These are phyloP conservation scores for Cantharellus anzutake DNA, from an alignment of 768 basidiomycete genomes.

Conservation along the genomic window DNA sequence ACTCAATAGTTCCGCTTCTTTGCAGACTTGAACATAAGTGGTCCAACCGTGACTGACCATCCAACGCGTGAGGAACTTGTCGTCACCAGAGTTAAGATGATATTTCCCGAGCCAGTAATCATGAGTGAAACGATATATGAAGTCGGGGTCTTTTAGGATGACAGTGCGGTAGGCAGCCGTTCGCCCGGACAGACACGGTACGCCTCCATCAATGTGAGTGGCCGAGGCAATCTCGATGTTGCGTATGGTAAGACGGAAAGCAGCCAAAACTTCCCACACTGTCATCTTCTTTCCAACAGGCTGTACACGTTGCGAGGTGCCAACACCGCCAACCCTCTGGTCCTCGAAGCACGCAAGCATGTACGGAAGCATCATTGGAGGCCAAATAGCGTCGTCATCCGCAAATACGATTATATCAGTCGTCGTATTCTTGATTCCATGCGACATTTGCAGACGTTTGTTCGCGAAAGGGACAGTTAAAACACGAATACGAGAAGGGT, in stretches of 20 bases:
- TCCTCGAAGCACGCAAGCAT: constrained; percentile 88
- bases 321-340: constrained; percentile 82
- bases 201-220: constrained; percentile 83
- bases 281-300: constrained; percentile 63
- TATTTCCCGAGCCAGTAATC: constrained; percentile 90
- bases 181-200: constrained; percentile 80
- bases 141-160: constrained; percentile 88
- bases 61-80: constrained; percentile 90
- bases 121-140: constrained; percentile 82
- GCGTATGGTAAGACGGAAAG: constrained; percentile 79
- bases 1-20: constrained; percentile 62
- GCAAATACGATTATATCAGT: constrained; percentile 92
- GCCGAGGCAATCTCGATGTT: constrained; percentile 84
- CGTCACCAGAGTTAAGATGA: constrained; percentile 85
- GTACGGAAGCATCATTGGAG: constrained; percentile 73
- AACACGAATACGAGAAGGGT: constrained; percentile 67
- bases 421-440: constrained; percentile 76
- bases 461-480: constrained; percentile 86
- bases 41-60: constrained; percentile 93
- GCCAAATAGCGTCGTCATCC: constrained; percentile 94
- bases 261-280: constrained; percentile 89
- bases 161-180: constrained; percentile 89
- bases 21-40: constrained; percentile 81
- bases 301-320: constrained; percentile 79
- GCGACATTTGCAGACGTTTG: constrained; percentile 85